A percentile compares a stretch with the other conserved stretches of the same genome.
Conservation (phyloP, 768 basidiomycete genomes). For the Ramaria rubella region DNA sequence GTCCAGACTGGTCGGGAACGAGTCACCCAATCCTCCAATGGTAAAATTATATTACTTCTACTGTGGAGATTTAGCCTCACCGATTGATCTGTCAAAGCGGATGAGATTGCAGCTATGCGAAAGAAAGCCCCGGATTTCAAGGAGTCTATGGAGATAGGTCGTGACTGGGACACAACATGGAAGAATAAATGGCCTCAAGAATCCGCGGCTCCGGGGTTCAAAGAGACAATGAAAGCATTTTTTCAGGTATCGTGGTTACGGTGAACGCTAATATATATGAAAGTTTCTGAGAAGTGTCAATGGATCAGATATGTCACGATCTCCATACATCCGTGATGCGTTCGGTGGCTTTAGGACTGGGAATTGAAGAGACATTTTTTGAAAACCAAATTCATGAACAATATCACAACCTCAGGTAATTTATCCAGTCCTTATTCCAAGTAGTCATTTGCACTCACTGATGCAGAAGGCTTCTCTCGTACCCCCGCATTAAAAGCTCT, state of each 20-base stretch:
- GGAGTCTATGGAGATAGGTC: slow-evolving; percentile 85
- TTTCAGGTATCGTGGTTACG: slow-evolving; percentile 42
- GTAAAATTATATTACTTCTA: background rate
- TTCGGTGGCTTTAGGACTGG: slow-evolving; percentile 76
- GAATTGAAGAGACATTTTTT: slow-evolving; percentile 67
- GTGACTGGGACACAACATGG: slow-evolving; percentile 73
- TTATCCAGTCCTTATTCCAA: background rate
- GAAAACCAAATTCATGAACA: slow-evolving; percentile 69
- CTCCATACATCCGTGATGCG: slow-evolving; percentile 75
- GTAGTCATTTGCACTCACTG: background rate
- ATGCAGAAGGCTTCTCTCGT: slow-evolving; percentile 52
- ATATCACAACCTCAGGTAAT: slow-evolving; percentile 58
- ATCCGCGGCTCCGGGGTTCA: slow-evolving; percentile 56
- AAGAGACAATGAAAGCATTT: slow-evolving; percentile 66
- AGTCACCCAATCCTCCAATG: slow-evolving; percentile 64
- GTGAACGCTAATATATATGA: background rate
- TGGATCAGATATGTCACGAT: slow-evolving; percentile 62
- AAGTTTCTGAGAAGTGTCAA: background rate
- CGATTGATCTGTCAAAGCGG: slow-evolving; percentile 23
- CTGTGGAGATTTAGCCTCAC: slow-evolving; percentile 7
- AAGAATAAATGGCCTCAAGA: slow-evolving; percentile 78
- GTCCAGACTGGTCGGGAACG: slow-evolving; percentile 77
- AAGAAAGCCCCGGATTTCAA: slow-evolving; percentile 73
- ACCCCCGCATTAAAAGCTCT: slow-evolving; percentile 64
- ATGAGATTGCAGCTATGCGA: slow-evolving; percentile 71